Evolutionary conservation across 306 rosid species (phyloP).

Genomic region (Ammopiptanthus mongolicus): DNA sequence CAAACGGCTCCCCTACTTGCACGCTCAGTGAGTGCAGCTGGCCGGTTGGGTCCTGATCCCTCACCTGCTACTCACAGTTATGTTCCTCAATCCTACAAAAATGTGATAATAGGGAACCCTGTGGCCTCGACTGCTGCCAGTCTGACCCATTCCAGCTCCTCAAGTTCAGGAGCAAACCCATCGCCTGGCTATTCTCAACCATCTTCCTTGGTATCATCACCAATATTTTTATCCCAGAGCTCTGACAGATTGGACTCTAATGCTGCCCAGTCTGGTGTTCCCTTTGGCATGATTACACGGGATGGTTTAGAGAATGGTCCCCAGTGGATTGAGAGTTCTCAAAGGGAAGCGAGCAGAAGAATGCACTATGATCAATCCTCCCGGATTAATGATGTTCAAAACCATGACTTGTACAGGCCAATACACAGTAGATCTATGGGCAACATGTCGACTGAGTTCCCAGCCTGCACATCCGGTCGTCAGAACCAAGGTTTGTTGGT

Average conservation of each 20-base stretch:
- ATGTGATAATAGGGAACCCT: slow-evolving; percentile 84
- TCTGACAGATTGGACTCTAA: slow-evolving; percentile 61
- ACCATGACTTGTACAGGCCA: slow-evolving; percentile 51
- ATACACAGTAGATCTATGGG: slow-evolving; percentile 47
- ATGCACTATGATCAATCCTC: slow-evolving; percentile 50
- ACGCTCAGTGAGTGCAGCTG: slow-evolving; percentile 83
- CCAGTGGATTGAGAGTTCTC: slow-evolving; percentile 67
- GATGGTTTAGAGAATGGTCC: slow-evolving; percentile 61
- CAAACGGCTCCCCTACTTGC: slow-evolving; percentile 71
- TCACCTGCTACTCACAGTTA: slow-evolving; percentile 70
- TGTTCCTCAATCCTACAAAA: slow-evolving; percentile 83
- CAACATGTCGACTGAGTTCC: slow-evolving; percentile 39
- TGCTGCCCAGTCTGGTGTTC: slow-evolving; percentile 42
- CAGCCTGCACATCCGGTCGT: slow-evolving; percentile 65
- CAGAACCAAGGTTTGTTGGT: slow-evolving; percentile 60
- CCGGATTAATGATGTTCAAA: slow-evolving; percentile 45
- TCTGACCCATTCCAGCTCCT: slow-evolving; percentile 49
- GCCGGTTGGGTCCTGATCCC: slow-evolving; percentile 88
- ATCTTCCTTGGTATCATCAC: slow-evolving; percentile 58
- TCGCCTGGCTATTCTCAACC: slow-evolving; percentile 55
- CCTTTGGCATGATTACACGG: slow-evolving; percentile 44
- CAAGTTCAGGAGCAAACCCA: slow-evolving; percentile 47
- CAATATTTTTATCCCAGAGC: slow-evolving; percentile 52
- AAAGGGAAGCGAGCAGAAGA: slow-evolving; percentile 49
- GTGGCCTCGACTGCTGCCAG: slow-evolving; percentile 48